phyloP scores from a whole-genome alignment of 257 asterid species.

The Nicotiana tabacum region DNA sequence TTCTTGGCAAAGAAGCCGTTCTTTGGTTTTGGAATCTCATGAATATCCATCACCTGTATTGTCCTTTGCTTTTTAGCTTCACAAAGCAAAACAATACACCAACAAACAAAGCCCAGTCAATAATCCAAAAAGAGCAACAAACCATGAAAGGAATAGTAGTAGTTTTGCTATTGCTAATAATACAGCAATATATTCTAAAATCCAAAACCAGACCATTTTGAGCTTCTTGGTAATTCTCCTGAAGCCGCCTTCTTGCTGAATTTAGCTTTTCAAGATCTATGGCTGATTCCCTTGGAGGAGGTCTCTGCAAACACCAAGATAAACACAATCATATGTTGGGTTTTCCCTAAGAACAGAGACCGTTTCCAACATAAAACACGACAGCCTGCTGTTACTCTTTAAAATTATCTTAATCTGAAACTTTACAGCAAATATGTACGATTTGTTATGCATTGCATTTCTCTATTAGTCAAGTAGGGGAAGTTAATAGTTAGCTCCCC shows the following conservation, averaged over 20 bases:
- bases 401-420: background rate
- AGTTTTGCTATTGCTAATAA: background rate
- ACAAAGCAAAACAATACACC: slow-evolving; percentile 27
- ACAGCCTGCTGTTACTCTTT: background rate
- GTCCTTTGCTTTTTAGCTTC: slow-evolving; percentile 98
- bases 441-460: background rate
- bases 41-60: slow-evolving; percentile 95
- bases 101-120: slow-evolving; percentile 18
- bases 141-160: background rate
- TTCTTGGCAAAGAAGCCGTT: slow-evolving; percentile 40
- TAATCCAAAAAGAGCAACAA: background rate
- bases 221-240: slow-evolving; percentile 98
- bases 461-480: background rate
- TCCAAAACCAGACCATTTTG: slow-evolving; percentile 65
- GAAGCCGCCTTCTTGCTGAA: slow-evolving; percentile 88
- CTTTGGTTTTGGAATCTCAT: slow-evolving; percentile 66
- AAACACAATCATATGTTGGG: background rate
- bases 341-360: background rate
- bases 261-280: slow-evolving; percentile 70
- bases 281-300: slow-evolving; percentile 45
- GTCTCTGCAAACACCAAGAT: slow-evolving; percentile 56
- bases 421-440: background rate
- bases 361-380: background rate
- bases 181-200: slow-evolving; percentile 15
- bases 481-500: background rate